These are phyloP conservation scores for Solanum clarkiae DNA, from an alignment of 257 asterid species.

Conservation along the genomic window DNA sequence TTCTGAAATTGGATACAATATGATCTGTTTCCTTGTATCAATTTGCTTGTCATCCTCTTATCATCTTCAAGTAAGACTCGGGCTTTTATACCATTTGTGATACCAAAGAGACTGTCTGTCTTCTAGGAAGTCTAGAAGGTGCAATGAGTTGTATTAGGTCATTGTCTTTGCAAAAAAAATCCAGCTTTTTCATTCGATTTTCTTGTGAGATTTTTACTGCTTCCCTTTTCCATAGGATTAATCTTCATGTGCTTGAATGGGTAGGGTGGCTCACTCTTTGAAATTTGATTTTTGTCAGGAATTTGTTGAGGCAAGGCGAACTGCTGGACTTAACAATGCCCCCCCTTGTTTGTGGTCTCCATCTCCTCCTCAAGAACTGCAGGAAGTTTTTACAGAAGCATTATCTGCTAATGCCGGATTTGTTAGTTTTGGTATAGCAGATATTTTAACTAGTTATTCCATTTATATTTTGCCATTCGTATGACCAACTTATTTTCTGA, in stretches of 20 bases:
- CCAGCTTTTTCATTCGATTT: background rate
- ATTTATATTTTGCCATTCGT: background rate
- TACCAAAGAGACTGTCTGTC: background rate
- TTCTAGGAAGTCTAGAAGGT: background rate
- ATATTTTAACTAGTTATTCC: background rate
- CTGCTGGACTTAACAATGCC: slow-evolving; percentile 80
- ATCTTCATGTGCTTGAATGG: background rate
- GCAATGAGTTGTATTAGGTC: background rate
- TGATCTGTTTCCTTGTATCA: background rate
- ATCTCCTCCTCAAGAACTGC: slow-evolving; percentile 73
- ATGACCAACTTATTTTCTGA: slow-evolving; percentile 2
- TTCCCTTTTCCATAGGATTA: background rate
- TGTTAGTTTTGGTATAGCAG: slow-evolving; percentile 73
- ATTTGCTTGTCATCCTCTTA: background rate
- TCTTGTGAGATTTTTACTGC: background rate
- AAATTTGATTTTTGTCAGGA: slow-evolving; percentile 34
- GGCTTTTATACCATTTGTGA: background rate
- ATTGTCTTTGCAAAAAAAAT: background rate
- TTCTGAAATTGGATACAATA: background rate
- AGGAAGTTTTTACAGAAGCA: slow-evolving; percentile 53
- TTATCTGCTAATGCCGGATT: slow-evolving; percentile 87
- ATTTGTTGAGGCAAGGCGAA: slow-evolving; percentile 88
- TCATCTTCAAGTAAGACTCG: background rate
- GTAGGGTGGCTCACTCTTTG: background rate
- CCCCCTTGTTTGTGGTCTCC: slow-evolving; percentile 93